A percentile compares a stretch with the other conserved stretches of the same genome.
These are phyloP conservation scores for Emmonsia crescens DNA, from an alignment of 2,329 filamentous ascomycete species.

Conservation along the genomic window DNA sequence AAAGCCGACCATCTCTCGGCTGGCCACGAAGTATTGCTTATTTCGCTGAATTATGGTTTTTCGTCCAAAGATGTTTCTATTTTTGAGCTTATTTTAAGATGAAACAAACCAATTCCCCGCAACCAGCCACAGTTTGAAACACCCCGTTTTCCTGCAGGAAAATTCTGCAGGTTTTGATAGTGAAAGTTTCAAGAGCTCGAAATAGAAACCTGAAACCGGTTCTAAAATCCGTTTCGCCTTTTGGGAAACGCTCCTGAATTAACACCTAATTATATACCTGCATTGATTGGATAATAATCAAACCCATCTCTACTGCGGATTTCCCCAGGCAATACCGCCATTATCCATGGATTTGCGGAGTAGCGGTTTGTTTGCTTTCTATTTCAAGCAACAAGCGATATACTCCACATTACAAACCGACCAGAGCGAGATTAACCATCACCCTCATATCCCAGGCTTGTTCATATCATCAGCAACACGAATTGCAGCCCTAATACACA, in stretches of 20 bases:
- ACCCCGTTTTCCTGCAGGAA: background rate
- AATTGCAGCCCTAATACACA: background rate
- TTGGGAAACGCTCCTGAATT: background rate
- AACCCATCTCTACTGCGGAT: too few relatives aligned
- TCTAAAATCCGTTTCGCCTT: background rate
- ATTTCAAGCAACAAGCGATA: background rate
- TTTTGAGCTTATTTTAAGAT: background rate
- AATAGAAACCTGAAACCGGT: constrained; percentile 2
- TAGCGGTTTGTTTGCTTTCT: background rate
- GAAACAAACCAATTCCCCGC: background rate
- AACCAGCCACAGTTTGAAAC: background rate
- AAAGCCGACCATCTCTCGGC: background rate
- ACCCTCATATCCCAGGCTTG: background rate
- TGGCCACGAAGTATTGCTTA: background rate
- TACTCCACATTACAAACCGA: background rate
- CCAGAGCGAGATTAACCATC: background rate
- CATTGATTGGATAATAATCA: background rate
- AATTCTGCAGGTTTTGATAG: background rate
- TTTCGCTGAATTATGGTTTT: background rate
- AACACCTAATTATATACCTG: background rate
- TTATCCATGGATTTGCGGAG: background rate
- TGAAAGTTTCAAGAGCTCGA: background rate
- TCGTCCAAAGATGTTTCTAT: background rate
- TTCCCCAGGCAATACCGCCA: background rate
- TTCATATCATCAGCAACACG: background rate